Evolutionary conservation across 768 basidiomycete genomes (phyloP), one percentile per base, ranked within the genome.

Genomic region (Amanita thiersii): DNA sequence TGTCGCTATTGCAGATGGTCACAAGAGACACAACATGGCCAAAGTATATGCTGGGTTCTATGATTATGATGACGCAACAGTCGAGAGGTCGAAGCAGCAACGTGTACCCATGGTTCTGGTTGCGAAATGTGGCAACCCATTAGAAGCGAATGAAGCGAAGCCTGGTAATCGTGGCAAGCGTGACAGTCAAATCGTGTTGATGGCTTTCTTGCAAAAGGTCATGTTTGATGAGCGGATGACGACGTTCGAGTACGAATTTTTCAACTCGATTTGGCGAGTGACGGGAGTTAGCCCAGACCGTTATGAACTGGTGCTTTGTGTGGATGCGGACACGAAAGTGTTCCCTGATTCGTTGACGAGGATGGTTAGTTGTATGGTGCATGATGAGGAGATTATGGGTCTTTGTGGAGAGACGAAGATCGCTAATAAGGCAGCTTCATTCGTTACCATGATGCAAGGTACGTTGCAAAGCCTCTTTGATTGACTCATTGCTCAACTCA

Each of bases 181-280:
- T 48, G 96, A 99, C 67, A 86, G 82, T 57, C 96, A 99, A 62
- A 93, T 99, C 53, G 85, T 99, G 38, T 69, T 98, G 47, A 99
- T 99, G 96, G 74, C 75, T 14, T 98, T 98, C 73, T 69, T 98
- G 58, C 96, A 99, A 63, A 98, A 96, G 61, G 92, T 98, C 53
- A 96, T 99, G 93, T 98, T 98, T 52, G 96, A 99, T 63, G 96
- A 99, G 68, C 80, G 96, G 39, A 98, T 99, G 94, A 96, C 94
- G 47, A 94, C 89, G 41, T 93, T 99, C 59, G 96, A 98, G 66
- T 98, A 98, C 60, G 96, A 98, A 64, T 97, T 98, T 63, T 99
- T 99, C 80, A 99, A 99, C 63, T 82, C 90, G 40, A 70, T 98
- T 14, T 99, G 96, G 96, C 69, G 94, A 40, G 85, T 79, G 31